Base-by-base conservation (phyloP, 179 eudicot species). In the Vitellaria paradoxa region DNA sequence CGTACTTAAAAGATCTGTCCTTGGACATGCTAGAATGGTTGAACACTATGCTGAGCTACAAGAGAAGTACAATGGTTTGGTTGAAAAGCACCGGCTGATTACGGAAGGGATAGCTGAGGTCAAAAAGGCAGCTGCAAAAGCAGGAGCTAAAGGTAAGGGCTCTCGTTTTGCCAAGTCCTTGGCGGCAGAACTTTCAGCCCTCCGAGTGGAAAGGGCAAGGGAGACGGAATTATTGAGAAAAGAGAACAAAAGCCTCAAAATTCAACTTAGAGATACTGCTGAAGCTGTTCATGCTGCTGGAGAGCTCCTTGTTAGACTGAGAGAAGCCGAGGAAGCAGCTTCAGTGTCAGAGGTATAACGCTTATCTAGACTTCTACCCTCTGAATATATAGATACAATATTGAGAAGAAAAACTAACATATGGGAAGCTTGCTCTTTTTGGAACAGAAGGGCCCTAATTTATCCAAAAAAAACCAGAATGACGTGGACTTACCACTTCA, bases 211-310 rank as follows among this genome's bases (percentile, higher is more conserved):
- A 72, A 94, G 93, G 87, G 93, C 92, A 59, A 85, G 86, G 87
- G 99, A 96, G 73, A 85, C 91, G 76, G 94, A 90, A 47, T 55
- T 85, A n/a, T 71, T 96, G 84, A 93, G 82, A 72, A 93, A 83
- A 85, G 99, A 91, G 83, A 96, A 96, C 65, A 86, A 74, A 76
- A 82, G 90, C 81, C 89, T 96, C 5, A 90, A 83, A 62, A 69
- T 89, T n/a, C 99, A 96, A 78, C 91, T 96, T 20, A 87, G 92
- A 82, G 98, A 96, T 78, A 95, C 97, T 67, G 97, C 97, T 18
- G 99, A 95, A 79, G 99, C 99, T 77, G 97, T 95, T 79, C 94
- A 93, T 76, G 92, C 99, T 76, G 99, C 97, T 77, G 99, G 99
- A 15, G 99, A 95, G 74, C 87, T 93, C 50, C 97, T 95, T 66